Percentiles rank a stretch among this genome's conserved stretches.
Evolutionary conservation across 2,329 filamentous ascomycete genomes (phyloP).

Genomic region (Fusarium mexicanum): DNA sequence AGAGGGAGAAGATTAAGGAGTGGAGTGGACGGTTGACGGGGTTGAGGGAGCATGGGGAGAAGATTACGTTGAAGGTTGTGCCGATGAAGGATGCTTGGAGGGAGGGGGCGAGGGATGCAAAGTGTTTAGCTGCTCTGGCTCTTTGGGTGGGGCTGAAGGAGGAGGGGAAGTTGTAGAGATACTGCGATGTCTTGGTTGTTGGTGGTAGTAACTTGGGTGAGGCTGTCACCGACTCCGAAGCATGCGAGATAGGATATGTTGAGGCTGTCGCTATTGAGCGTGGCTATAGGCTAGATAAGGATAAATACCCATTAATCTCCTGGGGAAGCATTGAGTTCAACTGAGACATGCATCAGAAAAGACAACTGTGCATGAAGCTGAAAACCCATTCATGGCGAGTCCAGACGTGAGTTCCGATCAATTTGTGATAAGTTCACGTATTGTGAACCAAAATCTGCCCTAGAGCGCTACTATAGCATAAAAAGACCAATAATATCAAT

Average conservation of each 20-base stretch:
- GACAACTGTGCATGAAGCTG: not conserved
- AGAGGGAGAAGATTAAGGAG: slow-evolving; percentile 59
- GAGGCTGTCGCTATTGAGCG: not conserved
- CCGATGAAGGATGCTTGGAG: slow-evolving; percentile 66
- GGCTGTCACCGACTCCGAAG: not conserved
- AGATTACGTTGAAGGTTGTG: slow-evolving; percentile 69
- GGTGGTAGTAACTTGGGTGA: not conserved
- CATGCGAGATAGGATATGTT: not conserved
- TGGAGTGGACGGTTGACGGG: slow-evolving; percentile 69
- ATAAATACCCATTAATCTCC: no score
- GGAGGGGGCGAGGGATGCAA: slow-evolving; percentile 66
- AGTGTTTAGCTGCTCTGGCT: slow-evolving; percentile 67
- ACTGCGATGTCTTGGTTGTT: not conserved
- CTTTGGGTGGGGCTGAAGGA: slow-evolving; percentile 66
- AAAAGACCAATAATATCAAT: not conserved
- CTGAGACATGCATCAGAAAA: not conserved
- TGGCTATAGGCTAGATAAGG: not conserved
- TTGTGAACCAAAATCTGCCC: accelerated
- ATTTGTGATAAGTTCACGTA: accelerated
- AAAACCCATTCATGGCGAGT: not conserved
- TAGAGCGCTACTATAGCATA: not conserved
- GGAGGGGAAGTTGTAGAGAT: slow-evolving; percentile 51
- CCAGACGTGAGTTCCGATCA: accelerated
- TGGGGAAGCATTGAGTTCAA: not conserved
- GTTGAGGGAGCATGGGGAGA: slow-evolving; percentile 66